Base-by-base conservation (phyloP, 179 eudicot genomes). In the Gypsophila paniculata region DNA sequence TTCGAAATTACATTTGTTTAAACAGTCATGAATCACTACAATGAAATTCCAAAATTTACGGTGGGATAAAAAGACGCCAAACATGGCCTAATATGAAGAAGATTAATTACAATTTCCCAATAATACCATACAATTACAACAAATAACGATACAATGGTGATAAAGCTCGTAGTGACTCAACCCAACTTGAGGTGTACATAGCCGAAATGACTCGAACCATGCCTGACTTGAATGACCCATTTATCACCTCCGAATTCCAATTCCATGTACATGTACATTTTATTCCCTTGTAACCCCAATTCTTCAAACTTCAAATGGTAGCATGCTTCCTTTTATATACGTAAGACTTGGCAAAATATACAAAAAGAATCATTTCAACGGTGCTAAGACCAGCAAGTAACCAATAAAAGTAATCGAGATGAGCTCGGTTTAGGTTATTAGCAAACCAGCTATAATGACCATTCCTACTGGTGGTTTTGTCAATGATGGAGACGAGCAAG, bases 391-490 rank as follows among this genome's bases (percentile, higher is more conserved):
- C 82, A 74, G 85, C 89, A 65, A 90, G 86, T 0, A 88, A 69
- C 88, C 89, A 86, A 49, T 88, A 90, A 77, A 86, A 90, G 80
- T 90, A 90, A 71, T 90, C 90, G 48, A 90, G 83, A 76, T 90
- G 96, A 0, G 82, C 96, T 61, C 83, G 82, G 61, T 88, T 86
- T 29, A 88, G 72, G 82, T 90, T 88, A 62, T 79, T 71, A 6
- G 92, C 53, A 48, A 90, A 86, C 92, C 96, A 90, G 63, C 96
- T 78, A 26, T 70, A 85, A 12, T 21, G 73, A 8, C 89, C 90
- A 12, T 59, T 51, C 6, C 68, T 68, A 5, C 79, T 69, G 0
- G 88, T 86, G 2, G 69, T 60, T 15, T 54, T 79, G 53, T 86
- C 79, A 32, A 90, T 79, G 22, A 76, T 5, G 10, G 93, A 86